A percentile compares a stretch with the other conserved stretches of the same genome.
These are phyloP conservation scores for Cercophora newfieldiana DNA, from an alignment of 495 filamentous ascomycete genomes.

Conservation along the genomic window DNA sequence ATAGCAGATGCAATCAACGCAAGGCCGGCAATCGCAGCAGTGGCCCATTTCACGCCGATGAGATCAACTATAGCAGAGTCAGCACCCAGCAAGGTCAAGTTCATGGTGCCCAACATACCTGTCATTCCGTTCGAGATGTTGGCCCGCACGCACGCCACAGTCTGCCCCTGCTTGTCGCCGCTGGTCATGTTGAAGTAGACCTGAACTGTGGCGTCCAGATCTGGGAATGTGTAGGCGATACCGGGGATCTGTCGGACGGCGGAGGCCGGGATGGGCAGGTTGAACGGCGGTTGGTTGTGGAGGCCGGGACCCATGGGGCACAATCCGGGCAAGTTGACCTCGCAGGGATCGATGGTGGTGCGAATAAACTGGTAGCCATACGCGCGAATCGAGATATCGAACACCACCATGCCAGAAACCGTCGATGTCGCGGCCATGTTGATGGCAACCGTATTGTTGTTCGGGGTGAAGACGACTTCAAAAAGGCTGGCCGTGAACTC, in stretches of 20 bases:
- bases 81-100: background rate
- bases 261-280: conserved; percentile 58
- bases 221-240: conserved; percentile 87
- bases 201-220: conserved; percentile 82
- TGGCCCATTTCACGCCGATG: conserved; percentile 83
- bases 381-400: conserved; percentile 72
- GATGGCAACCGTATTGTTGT: conserved; percentile 69
- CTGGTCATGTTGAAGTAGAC: conserved; percentile 74
- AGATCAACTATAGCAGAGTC: conserved; percentile 63
- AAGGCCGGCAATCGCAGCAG: conserved; percentile 87
- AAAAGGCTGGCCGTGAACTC: conserved; percentile 82
- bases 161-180: conserved; percentile 44
- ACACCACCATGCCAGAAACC: conserved; percentile 79
- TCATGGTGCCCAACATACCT: background rate
- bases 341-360: conserved; percentile 73
- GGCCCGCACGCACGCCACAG: conserved; percentile 87
- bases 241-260: conserved; percentile 69
- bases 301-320: conserved; percentile 88
- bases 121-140: conserved; percentile 91
- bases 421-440: conserved; percentile 81
- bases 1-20: conserved; percentile 82
- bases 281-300: conserved; percentile 74
- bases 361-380: conserved; percentile 76
- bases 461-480: conserved; percentile 75
- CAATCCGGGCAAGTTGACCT: conserved; percentile 66